Evolutionary conservation across 2,329 filamentous ascomycete species (phyloP), one percentile per base, ranked within the genome.

Genomic region (Fusarium dlaminii): DNA sequence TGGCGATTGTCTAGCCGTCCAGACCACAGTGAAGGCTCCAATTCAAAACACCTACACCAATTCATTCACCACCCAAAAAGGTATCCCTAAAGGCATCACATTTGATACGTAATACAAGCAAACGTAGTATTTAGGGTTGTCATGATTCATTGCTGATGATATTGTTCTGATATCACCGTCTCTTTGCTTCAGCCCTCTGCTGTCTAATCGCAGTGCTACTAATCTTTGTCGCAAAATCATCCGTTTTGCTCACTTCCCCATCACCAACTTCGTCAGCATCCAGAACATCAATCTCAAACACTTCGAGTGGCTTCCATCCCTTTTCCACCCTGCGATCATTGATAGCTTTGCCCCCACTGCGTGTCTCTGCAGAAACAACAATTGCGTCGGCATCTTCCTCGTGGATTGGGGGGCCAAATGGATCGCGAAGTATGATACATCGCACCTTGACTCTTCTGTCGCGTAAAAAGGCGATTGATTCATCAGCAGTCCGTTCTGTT

Each of bases 221-320:
- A 22, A 66, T 66, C 48, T 66, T 98, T 70, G 89, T 88, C 32
- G 91, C 90, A 82, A 97, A 98, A 73, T 89, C 87, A 64, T 91
- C 88, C 18, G 80, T 84, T 73, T 82, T 84, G n/a, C 76, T 82
- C 43, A 76, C 80, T 46, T 77, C 78, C 5, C 85, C 83, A n/a
- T 85, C 75, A 2, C 46, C 64, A 49, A 79, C 62, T 39, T 79
- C 78, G 4, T 54, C 61, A 24, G 91, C 88, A 81, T 96, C 93
- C 22, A 99, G 87, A 20, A 98, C 94, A 78, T 96, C 94, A 34
- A 98, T 94, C 80, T 97, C 95, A 77, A 94, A 98, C 1, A 97
- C 89, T 32, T 94, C 91, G 43, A 99, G 85, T 30, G 86, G 82
- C 40, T 86, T 84, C 95, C 94, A 98, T 5, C 93, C 93, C 68